Base-by-base conservation (phyloP, 129 eudicot genomes). In the Helichrysum umbraculigerum region DNA sequence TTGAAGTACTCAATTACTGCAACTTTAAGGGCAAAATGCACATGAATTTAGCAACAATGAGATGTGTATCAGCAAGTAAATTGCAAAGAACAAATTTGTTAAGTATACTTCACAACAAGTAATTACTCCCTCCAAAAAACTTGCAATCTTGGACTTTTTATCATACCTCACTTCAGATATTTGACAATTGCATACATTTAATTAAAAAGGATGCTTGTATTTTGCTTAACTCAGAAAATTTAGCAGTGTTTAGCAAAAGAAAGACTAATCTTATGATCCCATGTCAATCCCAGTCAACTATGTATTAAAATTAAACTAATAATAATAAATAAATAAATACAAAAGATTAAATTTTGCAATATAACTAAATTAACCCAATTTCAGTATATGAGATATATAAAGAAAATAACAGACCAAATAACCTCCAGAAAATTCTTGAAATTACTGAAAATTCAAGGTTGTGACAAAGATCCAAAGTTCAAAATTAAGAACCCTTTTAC, bases 1-100 rank as follows among this genome's bases (percentile, higher is more conserved):
- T 56, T 10, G 29, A 79, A 79, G 14, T 65, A 19, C 41, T 34
- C 73, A 34, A 66, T 54, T 39, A 41, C 79, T 80, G 79, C 75
- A 80, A 58, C 58, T 72, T 47, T 62, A 71, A 25, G 10, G 20
- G 54, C 3, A 50, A 78, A 47, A 12, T 62, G 42, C 11, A 50
- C 59, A 71, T 47, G n/a, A 63, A 34, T 61, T 47, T 7, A 54
- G 22, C 44, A 66, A 54, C 11, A 60, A 32, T 67, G 68, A 67
- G 44, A 66, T 42, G 74, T 5, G 21, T 7, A 66, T 35, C 44
- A 66, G 35, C 39, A 73, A 64, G 30, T 19, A 65, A 66, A 50
- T 64, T 60, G 20, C 35, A 32, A 41, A 19, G 28, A 69, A 28
- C 47, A 69, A 56, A 29, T 57, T 29, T 37, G 52, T 61, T 30